These are phyloP conservation scores for Globisporangium nagaii DNA, from an alignment of 352 stramenopile species.

Conservation along the genomic window DNA sequence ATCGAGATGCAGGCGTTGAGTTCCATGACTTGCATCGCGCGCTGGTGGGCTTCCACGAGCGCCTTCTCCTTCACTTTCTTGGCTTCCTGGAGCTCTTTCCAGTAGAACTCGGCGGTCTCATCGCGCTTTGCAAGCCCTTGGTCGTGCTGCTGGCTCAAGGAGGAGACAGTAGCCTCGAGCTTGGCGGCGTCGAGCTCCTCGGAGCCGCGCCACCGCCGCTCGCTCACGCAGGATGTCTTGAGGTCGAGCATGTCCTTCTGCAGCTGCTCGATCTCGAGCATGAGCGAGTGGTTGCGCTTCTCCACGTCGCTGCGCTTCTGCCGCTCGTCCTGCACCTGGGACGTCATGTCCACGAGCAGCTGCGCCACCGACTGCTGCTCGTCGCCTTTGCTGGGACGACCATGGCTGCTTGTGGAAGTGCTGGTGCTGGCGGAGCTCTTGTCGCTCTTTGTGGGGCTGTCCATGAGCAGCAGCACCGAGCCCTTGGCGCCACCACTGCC, in stretches of 20 bases:
- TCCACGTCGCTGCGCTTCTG: slow-evolving; percentile 42
- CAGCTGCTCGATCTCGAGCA: slow-evolving; percentile 65
- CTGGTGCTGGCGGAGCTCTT: too few relatives aligned
- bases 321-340: slow-evolving; percentile 55
- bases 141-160: not conserved
- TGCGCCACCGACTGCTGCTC: slow-evolving; percentile 20
- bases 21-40: slow-evolving; percentile 59
- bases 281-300: slow-evolving; percentile 57
- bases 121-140: slow-evolving; percentile 5
- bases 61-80: slow-evolving; percentile 53
- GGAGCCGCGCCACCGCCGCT: slow-evolving; percentile 7
- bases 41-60: slow-evolving; percentile 44
- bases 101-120: slow-evolving; percentile 36
- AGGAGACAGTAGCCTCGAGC: not conserved
- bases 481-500: too few relatives aligned
- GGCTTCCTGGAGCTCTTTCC: slow-evolving; percentile 51
- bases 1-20: slow-evolving; percentile 72
- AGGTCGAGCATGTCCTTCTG: slow-evolving; percentile 56
- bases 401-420: too few relatives aligned
- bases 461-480: slow-evolving; percentile 7
- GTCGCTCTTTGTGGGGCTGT: slow-evolving; percentile 6
- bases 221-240: slow-evolving; percentile 26
- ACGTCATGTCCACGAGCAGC: slow-evolving; percentile 59
- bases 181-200: slow-evolving; percentile 2
- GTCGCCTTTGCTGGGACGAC: not conserved